Evolutionary conservation across 768 basidiomycete genomes (phyloP), one percentile per base, ranked within the genome.

Genomic region (Galerina marginata): DNA sequence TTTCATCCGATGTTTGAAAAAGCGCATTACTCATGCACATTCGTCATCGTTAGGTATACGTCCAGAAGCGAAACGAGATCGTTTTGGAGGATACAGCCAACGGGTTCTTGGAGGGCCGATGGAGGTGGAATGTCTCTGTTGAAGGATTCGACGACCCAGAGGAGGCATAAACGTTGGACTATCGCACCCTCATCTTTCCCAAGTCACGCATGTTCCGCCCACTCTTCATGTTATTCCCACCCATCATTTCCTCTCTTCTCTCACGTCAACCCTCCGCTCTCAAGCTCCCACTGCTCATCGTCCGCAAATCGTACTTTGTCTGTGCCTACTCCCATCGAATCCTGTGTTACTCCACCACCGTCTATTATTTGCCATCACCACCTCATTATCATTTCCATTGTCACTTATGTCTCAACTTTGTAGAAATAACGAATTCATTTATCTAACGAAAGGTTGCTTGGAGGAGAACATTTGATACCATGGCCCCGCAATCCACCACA

Each of bases 31-130:
- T 56, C 23, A 42, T 9, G 23, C 29, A 20, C n/a, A 26, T n/a
- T 23, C 46, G 9, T 29, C 14, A 33, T 33, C 29, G 4, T 7
- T 14, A 92, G 84, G 89, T 93, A 15, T 99, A 98, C 70, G 96
- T 98, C n/a, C 89, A 95, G 77, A 98, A 96, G 77, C 85, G 97
- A 36, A 96, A 97, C 73, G 91, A 95, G 73, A 96, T 98, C 68
- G 84, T 99, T 65, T 77, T 99, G 38, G 94, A 96, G 68, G 97
- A 99, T 74, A 98, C 96, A 0, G 92, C 96, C 0, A 86, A 83
- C 60, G 96, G 96, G 4, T 96, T 93, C 77, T 73, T 88, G 43
- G 95, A 97, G 52, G 92, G 86, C 9, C 77, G 93, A 59, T 95
- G 93, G 93, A 80, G 67, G 64, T 95, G 92, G 93, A 93, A 94